Base-by-base conservation (phyloP, 495 filamentous ascomycete species). In the Aspergillus avenaceus region DNA sequence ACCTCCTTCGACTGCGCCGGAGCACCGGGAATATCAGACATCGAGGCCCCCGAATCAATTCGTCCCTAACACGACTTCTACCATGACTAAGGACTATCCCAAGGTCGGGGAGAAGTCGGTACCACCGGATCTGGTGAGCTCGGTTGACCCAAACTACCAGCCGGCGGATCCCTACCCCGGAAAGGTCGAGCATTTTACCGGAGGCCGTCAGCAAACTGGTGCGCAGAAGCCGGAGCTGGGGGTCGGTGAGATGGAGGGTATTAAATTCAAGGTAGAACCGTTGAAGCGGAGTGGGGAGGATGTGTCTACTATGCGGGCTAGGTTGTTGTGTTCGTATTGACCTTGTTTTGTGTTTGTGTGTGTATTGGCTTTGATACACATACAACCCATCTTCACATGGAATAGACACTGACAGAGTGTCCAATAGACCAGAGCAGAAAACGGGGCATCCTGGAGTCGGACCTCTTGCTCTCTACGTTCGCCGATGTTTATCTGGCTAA, bases 381-480 rank as follows among this genome's bases (percentile, higher is more conserved):
- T n/a, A n/a, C n/a, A n/a, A n/a, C n/a, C n/a, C n/a, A 53, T 34
- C 23, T 32, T 47, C 22, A 25, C 13, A 27, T 18, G 19, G 23
- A 14, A 22, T 37, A n/a, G n/a, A n/a, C n/a, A n/a, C n/a, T n/a
- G n/a, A n/a, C n/a, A n/a, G n/a, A n/a, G n/a, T n/a, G n/a, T n/a
- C n/a, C n/a, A 51, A 14, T 57, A 96, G 91, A 98, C 72, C 93
- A 98, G 71, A 93, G 88, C 69, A 87, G 93, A 50, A 98, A 98
- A 71, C 85, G 93, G 59, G 93, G 93, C 44, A 97, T 89, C 48
- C 87, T 97, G 52, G 93, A 98, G 65, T 87, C 87, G 46, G 93
- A 98, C 70, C 85, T 98, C 24, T 82, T 98, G 54, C 86, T 97
- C 52, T 96, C 90, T 31, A 98, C 93, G 54, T 98, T 98, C 65